phyloP scores from a whole-genome alignment of 805 yeast genomes.

The Yarrowia sp. region DNA sequence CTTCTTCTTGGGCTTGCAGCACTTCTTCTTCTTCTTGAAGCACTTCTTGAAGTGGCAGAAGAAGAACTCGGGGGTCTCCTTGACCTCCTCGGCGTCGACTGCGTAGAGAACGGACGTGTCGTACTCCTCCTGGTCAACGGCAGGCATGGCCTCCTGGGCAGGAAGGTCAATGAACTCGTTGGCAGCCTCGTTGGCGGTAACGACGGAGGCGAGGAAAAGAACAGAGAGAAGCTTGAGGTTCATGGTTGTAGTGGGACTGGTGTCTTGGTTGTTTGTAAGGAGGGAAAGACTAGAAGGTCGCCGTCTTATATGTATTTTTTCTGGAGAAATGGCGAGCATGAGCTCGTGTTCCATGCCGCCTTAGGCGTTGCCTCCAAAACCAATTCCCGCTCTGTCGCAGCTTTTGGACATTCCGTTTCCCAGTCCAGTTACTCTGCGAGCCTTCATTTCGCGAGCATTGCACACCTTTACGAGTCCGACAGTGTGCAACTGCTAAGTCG shows the following conservation, averaged over 20 bases:
- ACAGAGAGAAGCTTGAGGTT: background rate
- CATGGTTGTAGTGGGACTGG: background rate
- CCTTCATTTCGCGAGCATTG: background rate
- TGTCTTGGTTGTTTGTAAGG: background rate
- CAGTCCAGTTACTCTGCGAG: background rate
- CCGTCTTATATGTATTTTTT: background rate
- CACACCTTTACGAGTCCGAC: background rate
- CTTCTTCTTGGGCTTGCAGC: background rate
- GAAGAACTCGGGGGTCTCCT: constrained; percentile 9
- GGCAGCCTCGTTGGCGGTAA: constrained; percentile 1
- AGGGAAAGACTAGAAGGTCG: background rate
- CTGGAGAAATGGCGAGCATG: no score
- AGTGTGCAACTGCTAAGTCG: background rate
- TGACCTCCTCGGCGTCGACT: background rate
- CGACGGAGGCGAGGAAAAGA: background rate
- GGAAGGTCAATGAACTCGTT: constrained; percentile 1
- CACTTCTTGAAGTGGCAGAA: constrained; percentile 8
- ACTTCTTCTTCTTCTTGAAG: background rate
- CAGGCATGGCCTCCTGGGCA: background rate
- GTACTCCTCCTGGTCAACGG: background rate
- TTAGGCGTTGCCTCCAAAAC: background rate
- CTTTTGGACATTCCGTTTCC: background rate
- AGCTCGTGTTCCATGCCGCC: background rate
- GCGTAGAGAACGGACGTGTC: background rate
- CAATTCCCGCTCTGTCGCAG: background rate